These are phyloP conservation scores for Colletotrichum simmondsii DNA, from an alignment of 2,329 filamentous ascomycete species.

Conservation along the genomic window DNA sequence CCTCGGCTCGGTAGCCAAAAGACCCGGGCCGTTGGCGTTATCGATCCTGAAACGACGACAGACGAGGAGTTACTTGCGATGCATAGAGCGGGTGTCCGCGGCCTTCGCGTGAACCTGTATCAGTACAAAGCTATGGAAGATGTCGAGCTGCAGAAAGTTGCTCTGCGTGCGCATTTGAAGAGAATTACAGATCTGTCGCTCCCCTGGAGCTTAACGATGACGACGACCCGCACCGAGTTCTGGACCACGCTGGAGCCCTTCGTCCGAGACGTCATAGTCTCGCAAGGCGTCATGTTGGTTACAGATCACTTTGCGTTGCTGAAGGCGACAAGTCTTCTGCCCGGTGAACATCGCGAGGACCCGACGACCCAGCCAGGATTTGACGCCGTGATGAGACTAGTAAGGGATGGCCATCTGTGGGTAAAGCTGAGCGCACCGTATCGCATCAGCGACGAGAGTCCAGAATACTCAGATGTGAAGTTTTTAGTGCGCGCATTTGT, in stretches of 20 bases:
- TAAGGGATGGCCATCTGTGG: conserved; percentile 44
- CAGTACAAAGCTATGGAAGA: conserved; percentile 49
- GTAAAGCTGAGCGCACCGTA: conserved; percentile 52
- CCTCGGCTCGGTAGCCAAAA: conserved; percentile 38
- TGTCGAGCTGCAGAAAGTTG: conserved; percentile 45
- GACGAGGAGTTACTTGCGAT: conserved; percentile 39
- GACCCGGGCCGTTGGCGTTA: conserved; percentile 44
- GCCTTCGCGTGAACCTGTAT: conserved; percentile 49
- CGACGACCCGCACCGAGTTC: conserved; percentile 44
- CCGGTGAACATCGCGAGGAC: conserved; percentile 36
- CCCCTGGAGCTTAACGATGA: conserved; percentile 45
- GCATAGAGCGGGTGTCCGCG: conserved; percentile 43
- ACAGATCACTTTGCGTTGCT: conserved; percentile 51
- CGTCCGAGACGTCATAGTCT: conserved; percentile 37
- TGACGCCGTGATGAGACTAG: conserved; percentile 42
- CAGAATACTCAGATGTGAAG: conserved; percentile 44
- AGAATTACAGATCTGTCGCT: conserved; percentile 37
- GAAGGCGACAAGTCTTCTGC: conserved; percentile 46
- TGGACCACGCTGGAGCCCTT: conserved; percentile 40
- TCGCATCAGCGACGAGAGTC: conserved; percentile 43
- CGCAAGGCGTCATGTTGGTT: conserved; percentile 40
- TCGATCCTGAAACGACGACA: conserved; percentile 41
- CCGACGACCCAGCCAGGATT: conserved; percentile 44
- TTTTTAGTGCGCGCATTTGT: conserved; percentile 44
- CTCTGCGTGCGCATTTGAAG: conserved; percentile 42